Evolutionary conservation across 257 asterid species (phyloP).

Genomic region (Linaria vulgaris): DNA sequence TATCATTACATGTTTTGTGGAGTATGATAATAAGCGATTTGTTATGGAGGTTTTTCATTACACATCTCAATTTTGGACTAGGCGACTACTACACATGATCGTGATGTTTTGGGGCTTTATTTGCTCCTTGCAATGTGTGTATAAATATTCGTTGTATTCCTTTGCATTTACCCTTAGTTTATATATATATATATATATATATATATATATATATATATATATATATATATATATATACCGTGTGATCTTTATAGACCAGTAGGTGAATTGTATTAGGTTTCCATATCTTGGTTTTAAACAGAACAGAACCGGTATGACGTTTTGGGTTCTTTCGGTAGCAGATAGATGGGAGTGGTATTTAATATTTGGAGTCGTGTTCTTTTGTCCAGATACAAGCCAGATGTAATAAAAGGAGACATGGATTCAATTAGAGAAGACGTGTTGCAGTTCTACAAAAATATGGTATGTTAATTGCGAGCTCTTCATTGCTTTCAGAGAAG

Average conservation of each 20-base stretch:
- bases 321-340: constrained; percentile 1
- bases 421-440: constrained; percentile 89
- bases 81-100: too few species aligned
- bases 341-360: neutral
- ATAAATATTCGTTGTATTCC: too few species aligned
- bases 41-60: neutral
- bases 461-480: constrained; percentile 38
- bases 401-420: constrained; percentile 84
- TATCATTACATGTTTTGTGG: neutral
- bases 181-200: neutral
- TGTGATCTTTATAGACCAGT: constrained; percentile 9
- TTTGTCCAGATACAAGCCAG: constrained; percentile 73
- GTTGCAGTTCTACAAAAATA: constrained; percentile 51
- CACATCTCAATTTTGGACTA: neutral
- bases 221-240: neutral
- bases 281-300: neutral
- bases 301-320: neutral
- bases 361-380: constrained; percentile 13
- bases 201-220: neutral
- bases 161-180: too few species aligned
- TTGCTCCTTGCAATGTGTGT: neutral
- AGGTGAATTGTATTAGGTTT: neutral
- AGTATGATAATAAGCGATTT: neutral
- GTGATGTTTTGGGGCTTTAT: neutral
- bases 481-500: constrained; percentile 12